A percentile compares a stretch with the other conserved stretches of the same genome.
phyloP scores from a whole-genome alignment of 768 basidiomycete species.

The Harrya chromipes region DNA sequence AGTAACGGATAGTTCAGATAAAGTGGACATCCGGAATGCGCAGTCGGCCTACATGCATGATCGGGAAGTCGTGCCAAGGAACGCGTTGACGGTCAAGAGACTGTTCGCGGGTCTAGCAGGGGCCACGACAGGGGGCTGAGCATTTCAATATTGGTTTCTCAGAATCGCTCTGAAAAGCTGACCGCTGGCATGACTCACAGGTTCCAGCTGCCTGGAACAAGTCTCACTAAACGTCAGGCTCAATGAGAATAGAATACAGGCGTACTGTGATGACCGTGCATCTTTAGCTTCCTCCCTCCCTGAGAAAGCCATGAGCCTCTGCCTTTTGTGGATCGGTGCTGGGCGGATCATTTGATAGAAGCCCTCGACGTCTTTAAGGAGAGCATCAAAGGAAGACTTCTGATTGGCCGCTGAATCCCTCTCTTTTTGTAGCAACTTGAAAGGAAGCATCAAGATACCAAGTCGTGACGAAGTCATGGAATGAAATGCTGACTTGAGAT shows the following conservation, averaged over 20 bases:
- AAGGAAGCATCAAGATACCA: background rate
- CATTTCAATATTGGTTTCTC: background rate
- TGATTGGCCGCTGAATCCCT: slow-evolving; percentile 4
- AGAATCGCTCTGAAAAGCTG: background rate
- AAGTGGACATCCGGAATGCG: too few species aligned
- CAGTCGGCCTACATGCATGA: slow-evolving; percentile 3
- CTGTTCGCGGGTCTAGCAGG: background rate
- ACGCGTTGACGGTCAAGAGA: slow-evolving; percentile 4
- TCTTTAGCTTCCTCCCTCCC: background rate
- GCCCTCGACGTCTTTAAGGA: slow-evolving; percentile 9
- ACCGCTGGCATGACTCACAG: slow-evolving; percentile 2
- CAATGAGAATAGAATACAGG: background rate
- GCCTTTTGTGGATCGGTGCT: background rate
- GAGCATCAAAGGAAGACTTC: slow-evolving; percentile 8
- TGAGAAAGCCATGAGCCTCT: background rate
- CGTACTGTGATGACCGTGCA: slow-evolving; percentile 1
- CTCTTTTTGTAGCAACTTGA: slow-evolving; percentile 14
- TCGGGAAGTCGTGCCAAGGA: slow-evolving; percentile 3
- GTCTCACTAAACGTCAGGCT: background rate
- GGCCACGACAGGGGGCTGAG: background rate
- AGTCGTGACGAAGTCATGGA: background rate
- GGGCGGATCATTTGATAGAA: background rate
- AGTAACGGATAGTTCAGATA: too few species aligned
- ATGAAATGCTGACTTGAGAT: slow-evolving; percentile 2
- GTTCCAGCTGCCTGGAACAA: slow-evolving; percentile 4